Conservation (phyloP, 768 basidiomycete species). For the Suillus subaureus region DNA sequence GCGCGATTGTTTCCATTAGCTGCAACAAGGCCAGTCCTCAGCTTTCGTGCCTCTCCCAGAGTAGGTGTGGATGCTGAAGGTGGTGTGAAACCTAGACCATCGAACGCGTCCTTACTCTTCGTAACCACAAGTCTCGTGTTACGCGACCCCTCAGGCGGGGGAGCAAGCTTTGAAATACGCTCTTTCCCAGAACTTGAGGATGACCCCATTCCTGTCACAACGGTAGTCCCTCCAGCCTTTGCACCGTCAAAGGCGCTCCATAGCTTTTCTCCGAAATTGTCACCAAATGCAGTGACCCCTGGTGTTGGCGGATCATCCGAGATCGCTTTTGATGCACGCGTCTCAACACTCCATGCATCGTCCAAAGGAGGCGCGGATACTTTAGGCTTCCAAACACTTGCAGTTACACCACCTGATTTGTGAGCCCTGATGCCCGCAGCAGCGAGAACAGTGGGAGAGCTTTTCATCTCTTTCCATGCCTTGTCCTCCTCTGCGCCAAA, state of each 20-base stretch:
- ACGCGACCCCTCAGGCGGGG: constrained; percentile 33
- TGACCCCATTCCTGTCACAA: constrained; percentile 2
- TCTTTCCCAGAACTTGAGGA: constrained; percentile 17
- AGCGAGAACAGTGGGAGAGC: constrained; percentile 14
- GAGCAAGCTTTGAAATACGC: constrained; percentile 25
- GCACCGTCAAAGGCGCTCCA: constrained; percentile 51
- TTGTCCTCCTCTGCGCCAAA: constrained; percentile 47
- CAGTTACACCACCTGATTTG: constrained; percentile 28
- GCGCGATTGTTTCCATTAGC: constrained; percentile 42
- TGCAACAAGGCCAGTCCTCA: constrained; percentile 68
- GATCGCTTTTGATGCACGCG: constrained; percentile 24
- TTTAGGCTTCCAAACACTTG: constrained; percentile 32
- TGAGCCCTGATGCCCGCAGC: constrained; percentile 19
- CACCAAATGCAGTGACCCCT: constrained; percentile 56
- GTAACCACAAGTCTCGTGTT: constrained; percentile 32
- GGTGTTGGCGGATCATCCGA: constrained; percentile 26
- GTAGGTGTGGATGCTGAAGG: constrained; percentile 59
- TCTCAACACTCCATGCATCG: constrained; percentile 46
- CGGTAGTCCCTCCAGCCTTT: constrained; percentile 12
- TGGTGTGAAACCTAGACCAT: constrained; percentile 61
- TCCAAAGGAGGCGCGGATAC: constrained; percentile 24
- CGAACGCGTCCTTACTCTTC: constrained; percentile 73
- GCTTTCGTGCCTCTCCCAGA: constrained; percentile 72
- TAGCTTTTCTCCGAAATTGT: constrained; percentile 62
- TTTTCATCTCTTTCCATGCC: constrained; percentile 48